Percentiles rank a stretch among this genome's conserved stretches.
These are phyloP conservation scores for Salix udensis DNA, from an alignment of 345 rosid genomes.

Conservation along the genomic window DNA sequence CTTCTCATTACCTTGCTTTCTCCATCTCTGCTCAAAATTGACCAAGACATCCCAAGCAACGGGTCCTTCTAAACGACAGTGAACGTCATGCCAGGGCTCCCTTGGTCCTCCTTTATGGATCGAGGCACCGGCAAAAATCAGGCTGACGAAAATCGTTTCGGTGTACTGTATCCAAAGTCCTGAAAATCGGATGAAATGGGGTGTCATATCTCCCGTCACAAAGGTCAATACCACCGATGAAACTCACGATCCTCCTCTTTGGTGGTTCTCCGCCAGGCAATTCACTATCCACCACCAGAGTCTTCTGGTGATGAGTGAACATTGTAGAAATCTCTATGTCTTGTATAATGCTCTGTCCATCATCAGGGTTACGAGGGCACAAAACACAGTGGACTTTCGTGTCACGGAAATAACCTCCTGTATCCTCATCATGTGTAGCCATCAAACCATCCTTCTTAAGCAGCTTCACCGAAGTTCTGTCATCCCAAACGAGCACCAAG, in stretches of 20 bases:
- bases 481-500: constrained; percentile 64
- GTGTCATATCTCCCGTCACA: constrained; percentile 56
- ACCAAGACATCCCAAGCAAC: constrained; percentile 43
- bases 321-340: constrained; percentile 41
- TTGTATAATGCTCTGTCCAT: constrained; percentile 33
- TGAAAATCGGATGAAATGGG: constrained; percentile 40
- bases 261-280: constrained; percentile 10
- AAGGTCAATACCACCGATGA: constrained; percentile 59
- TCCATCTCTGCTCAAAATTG: constrained; percentile 55
- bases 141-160: constrained; percentile 43
- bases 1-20: constrained; percentile 39
- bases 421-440: constrained; percentile 60
- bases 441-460: constrained; percentile 51
- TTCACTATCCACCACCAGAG: constrained; percentile 39
- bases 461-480: constrained; percentile 44
- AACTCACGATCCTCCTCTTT: constrained; percentile 44
- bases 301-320: constrained; percentile 63
- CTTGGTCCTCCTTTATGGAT: constrained; percentile 45
- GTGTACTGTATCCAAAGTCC: constrained; percentile 32
- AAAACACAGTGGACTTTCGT: constrained; percentile 44
- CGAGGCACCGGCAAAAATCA: constrained; percentile 32
- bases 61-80: constrained; percentile 44
- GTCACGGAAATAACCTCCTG: constrained; percentile 35
- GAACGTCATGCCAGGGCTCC: constrained; percentile 55
- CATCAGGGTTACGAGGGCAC: constrained; percentile 52